Percentiles rank a stretch among this genome's conserved stretches.
Evolutionary conservation across 345 rosid species (phyloP).

Genomic region (Cochlearia excelsa): DNA sequence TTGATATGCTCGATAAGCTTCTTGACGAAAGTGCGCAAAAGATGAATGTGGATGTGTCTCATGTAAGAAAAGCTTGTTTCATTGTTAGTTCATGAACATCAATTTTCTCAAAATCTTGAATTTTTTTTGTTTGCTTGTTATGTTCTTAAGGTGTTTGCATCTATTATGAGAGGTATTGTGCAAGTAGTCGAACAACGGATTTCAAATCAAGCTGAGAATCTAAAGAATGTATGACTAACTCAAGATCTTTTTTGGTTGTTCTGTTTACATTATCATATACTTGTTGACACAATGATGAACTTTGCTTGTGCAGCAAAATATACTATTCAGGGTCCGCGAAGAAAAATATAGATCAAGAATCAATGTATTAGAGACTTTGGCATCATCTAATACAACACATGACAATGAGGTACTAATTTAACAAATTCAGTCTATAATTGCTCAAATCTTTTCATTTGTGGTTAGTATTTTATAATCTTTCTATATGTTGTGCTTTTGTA

Average conservation of each 20-base stretch:
- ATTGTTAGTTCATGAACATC: too few relatives aligned
- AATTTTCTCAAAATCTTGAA: too few relatives aligned
- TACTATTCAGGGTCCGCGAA: slow-evolving; percentile 55
- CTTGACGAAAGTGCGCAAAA: slow-evolving; percentile 68
- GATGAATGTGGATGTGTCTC: slow-evolving; percentile 61
- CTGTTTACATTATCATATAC: too few relatives aligned
- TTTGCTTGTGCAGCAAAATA: slow-evolving; percentile 64
- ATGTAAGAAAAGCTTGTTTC: slow-evolving; percentile 49
- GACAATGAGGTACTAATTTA: slow-evolving; percentile 64
- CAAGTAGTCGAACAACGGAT: slow-evolving; percentile 69
- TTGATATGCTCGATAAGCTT: slow-evolving; percentile 54
- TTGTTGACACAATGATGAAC: not conserved
- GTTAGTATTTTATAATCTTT: too few relatives aligned
- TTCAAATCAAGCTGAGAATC: slow-evolving; percentile 62
- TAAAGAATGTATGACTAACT: slow-evolving; percentile 58
- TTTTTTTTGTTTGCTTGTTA: not conserved
- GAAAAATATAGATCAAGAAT: slow-evolving; percentile 75
- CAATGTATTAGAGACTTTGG: slow-evolving; percentile 72
- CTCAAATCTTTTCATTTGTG: slow-evolving; percentile 1
- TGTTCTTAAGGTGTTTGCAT: slow-evolving; percentile 49
- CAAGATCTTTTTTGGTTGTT: slow-evolving; percentile 11
- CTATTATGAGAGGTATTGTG: slow-evolving; percentile 54
- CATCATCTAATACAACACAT: slow-evolving; percentile 51
- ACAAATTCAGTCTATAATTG: too few relatives aligned
- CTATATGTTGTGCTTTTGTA: slow-evolving; percentile 32